phyloP scores from a whole-genome alignment of 192 early-diverging fungal species.

The Anaeromyces robustus region DNA sequence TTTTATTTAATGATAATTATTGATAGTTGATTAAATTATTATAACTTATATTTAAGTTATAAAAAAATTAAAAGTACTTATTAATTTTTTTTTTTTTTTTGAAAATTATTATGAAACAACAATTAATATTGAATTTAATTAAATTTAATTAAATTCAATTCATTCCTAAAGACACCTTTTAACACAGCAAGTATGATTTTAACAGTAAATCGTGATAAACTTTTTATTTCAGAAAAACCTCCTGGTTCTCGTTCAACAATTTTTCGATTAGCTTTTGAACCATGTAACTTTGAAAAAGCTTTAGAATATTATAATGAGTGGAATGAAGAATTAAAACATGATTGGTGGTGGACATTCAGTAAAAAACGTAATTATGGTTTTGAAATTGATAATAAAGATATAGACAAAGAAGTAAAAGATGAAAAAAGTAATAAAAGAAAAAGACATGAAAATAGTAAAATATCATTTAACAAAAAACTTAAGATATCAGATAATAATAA shows the following conservation, averaged over 20 bases:
- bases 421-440: not conserved
- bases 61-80: too few relatives aligned
- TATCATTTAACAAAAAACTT: too few relatives aligned
- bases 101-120: too few relatives aligned
- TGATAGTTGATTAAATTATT: too few relatives aligned
- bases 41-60: too few relatives aligned
- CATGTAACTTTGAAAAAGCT: slow-evolving; percentile 62
- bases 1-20: too few relatives aligned
- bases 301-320: slow-evolving; percentile 51
- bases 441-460: too few relatives aligned
- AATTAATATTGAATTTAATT: too few relatives aligned
- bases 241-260: slow-evolving; percentile 45
- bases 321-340: slow-evolving; percentile 46
- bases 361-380: slow-evolving; percentile 25
- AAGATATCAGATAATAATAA: too few relatives aligned
- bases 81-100: too few relatives aligned
- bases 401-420: not conserved
- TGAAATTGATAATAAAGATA: not conserved
- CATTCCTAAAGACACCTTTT: slow-evolving; percentile 50
- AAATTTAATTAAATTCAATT: too few relatives aligned
- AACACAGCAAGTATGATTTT: slow-evolving; percentile 61
- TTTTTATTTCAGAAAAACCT: slow-evolving; percentile 57
- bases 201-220: slow-evolving; percentile 59
- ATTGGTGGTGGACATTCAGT: slow-evolving; percentile 81
- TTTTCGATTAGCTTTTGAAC: slow-evolving; percentile 66